Conservation (phyloP, 1,284 basidiomycete genomes). For the Peniophora sp. region DNA sequence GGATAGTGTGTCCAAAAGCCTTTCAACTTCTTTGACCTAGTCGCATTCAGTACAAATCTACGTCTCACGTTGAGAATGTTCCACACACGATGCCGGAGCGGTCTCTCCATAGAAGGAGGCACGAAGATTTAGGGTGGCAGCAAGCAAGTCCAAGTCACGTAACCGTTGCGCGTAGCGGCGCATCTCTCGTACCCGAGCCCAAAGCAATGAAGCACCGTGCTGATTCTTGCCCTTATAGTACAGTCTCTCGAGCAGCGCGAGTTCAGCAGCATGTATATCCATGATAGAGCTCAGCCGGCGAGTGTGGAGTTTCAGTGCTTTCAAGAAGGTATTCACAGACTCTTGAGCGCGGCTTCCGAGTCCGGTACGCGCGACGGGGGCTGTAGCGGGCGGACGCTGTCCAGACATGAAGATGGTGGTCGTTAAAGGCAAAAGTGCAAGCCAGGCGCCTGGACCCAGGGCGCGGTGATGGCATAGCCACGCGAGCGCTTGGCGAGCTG, state of each 20-base stretch:
- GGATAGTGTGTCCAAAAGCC: slow-evolving; percentile 58
- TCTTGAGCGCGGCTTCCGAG: slow-evolving; percentile 18
- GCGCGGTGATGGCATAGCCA: too few relatives aligned
- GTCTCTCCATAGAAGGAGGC: slow-evolving; percentile 49
- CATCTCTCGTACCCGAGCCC: slow-evolving; percentile 56
- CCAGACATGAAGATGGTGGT: too few relatives aligned
- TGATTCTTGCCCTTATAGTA: slow-evolving; percentile 80
- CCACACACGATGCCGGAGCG: slow-evolving; percentile 28
- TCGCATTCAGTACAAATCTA: slow-evolving; percentile 1
- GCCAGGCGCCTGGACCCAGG: too few relatives aligned
- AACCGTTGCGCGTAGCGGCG: slow-evolving; percentile 48
- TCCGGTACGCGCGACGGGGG: neutral
- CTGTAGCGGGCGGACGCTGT: too few relatives aligned
- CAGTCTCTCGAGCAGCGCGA: slow-evolving; percentile 53
- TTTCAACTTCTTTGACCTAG: slow-evolving; percentile 41
- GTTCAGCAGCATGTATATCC: slow-evolving; percentile 41
- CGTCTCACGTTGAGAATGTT: neutral
- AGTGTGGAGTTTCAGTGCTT: slow-evolving; percentile 45
- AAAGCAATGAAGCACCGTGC: slow-evolving; percentile 64
- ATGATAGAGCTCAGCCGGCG: slow-evolving; percentile 42
- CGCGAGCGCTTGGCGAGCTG: too few relatives aligned
- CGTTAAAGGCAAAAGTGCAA: too few relatives aligned
- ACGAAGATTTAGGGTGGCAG: slow-evolving; percentile 39
- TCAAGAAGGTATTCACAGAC: slow-evolving; percentile 47
- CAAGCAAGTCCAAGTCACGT: slow-evolving; percentile 31